Percentiles rank a stretch among this genome's conserved stretches.
phyloP scores from a whole-genome alignment of 441 rosid species.

The Rhodomyrtus psidioides region DNA sequence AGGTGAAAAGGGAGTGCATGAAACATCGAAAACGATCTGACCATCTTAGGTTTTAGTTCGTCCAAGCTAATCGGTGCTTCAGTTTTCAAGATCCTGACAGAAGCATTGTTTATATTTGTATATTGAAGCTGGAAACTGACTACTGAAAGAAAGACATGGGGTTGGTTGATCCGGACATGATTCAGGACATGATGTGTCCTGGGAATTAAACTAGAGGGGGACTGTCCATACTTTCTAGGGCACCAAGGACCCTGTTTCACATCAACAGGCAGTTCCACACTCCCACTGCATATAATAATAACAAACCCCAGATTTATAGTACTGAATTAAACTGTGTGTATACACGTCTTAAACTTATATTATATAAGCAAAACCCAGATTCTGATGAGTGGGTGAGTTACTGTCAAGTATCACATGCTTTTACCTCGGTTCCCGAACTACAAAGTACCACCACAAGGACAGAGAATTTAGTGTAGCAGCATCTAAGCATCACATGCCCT shows the following conservation, averaged over 20 bases:
- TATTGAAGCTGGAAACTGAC: slow-evolving; percentile 10
- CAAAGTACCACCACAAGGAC: background rate
- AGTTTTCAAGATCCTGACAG: background rate
- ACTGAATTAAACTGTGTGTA: background rate
- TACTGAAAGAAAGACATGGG: slow-evolving; percentile 24
- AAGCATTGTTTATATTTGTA: background rate
- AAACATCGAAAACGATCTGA: background rate
- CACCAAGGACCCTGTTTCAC: slow-evolving; percentile 15
- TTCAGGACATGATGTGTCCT: background rate
- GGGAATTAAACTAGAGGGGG: slow-evolving; percentile 1
- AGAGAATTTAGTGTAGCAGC: background rate
- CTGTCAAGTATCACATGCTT: background rate
- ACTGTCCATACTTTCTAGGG: slow-evolving; percentile 43
- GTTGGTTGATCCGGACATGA: slow-evolving; percentile 12
- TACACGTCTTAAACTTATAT: background rate
- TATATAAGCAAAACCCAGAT: background rate
- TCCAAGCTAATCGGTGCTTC: background rate
- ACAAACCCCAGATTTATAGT: background rate
- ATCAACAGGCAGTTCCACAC: background rate
- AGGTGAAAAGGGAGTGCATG: background rate
- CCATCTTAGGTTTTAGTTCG: background rate
- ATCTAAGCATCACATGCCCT: background rate
- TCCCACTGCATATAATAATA: slow-evolving; percentile 6
- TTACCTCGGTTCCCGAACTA: background rate
- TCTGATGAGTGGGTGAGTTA: background rate